Evolutionary conservation across 805 yeast species (phyloP).

Genomic region (Candida nemodendra): DNA sequence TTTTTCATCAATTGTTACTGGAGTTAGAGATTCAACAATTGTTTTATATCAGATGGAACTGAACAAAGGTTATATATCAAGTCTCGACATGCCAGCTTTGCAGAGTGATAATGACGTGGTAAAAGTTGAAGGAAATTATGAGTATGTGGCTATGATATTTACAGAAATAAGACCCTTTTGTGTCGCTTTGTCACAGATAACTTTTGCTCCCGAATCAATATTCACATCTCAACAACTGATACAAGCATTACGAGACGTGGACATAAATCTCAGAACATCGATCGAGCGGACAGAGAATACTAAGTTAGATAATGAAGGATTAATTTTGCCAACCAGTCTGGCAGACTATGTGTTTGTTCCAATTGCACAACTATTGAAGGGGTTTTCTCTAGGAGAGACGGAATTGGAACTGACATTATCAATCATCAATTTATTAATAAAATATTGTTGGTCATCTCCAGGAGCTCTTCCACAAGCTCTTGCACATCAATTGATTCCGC

Average conservation of each 20-base stretch:
- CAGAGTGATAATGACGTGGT: no score
- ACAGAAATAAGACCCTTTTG: conserved; percentile 40
- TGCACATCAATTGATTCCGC: conserved; percentile 45
- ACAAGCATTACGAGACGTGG: conserved; percentile 35
- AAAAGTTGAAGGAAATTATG: no score
- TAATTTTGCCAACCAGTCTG: conserved; percentile 36
- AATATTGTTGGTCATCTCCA: conserved; percentile 44
- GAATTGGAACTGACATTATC: conserved; percentile 45
- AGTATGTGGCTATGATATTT: no score
- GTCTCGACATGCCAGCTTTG: no score
- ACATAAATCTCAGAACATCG: conserved; percentile 21
- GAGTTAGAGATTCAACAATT: no score
- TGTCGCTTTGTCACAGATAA: conserved; percentile 41
- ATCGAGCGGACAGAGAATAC: conserved; percentile 4
- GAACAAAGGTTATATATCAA: no score
- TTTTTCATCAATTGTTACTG: no score
- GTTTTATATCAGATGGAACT: no score
- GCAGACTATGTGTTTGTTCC: conserved; percentile 69
- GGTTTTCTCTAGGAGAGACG: conserved; percentile 42
- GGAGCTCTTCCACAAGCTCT: conserved; percentile 38
- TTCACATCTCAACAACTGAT: conserved; percentile 33
- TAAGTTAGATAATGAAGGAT: background rate
- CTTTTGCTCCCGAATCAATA: conserved; percentile 39
- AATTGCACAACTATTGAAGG: conserved; percentile 50
- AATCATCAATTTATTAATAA: conserved; percentile 44